Evolutionary conservation across 805 yeast genomes (phyloP).

Genomic region (Sungouiozyma intestinalis): DNA sequence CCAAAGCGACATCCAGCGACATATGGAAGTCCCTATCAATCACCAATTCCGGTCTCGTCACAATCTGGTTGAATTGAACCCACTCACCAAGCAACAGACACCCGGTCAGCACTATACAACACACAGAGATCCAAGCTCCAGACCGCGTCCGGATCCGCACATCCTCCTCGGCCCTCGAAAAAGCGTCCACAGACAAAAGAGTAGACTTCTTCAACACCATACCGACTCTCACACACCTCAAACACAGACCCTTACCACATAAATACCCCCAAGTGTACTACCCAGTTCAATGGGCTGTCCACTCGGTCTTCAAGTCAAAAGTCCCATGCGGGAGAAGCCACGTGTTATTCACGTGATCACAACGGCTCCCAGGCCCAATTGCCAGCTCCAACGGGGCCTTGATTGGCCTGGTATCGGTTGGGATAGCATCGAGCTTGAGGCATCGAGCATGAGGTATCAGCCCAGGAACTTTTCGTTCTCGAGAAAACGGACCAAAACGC

Average conservation of each 20-base stretch:
- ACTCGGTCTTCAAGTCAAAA: too few relatives aligned
- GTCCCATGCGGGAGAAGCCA: too few relatives aligned
- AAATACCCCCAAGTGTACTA: too few relatives aligned
- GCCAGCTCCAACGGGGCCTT: too few relatives aligned
- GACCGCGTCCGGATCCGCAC: constrained; percentile 78
- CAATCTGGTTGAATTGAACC: constrained; percentile 55
- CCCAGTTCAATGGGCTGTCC: too few relatives aligned
- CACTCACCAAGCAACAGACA: constrained; percentile 66
- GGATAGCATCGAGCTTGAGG: neutral
- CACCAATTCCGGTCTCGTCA: constrained; percentile 69
- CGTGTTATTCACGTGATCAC: too few relatives aligned
- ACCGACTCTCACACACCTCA: neutral
- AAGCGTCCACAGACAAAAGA: constrained; percentile 66
- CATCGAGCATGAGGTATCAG: constrained; percentile 5
- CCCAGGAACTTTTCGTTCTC: constrained; percentile 55
- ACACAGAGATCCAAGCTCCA: constrained; percentile 81
- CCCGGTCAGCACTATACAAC: constrained; percentile 51
- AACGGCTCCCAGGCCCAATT: too few relatives aligned
- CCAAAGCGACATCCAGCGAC: constrained; percentile 67
- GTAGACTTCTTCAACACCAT: constrained; percentile 18
- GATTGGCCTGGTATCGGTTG: too few relatives aligned
- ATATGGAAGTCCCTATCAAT: constrained; percentile 76
- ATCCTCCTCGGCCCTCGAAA: constrained; percentile 89
- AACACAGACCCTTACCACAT: neutral
- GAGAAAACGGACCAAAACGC: constrained; percentile 67